These are phyloP conservation scores for Jimgerdemannia lactiflua DNA, from an alignment of 192 early-diverging fungal genomes.

Conservation along the genomic window DNA sequence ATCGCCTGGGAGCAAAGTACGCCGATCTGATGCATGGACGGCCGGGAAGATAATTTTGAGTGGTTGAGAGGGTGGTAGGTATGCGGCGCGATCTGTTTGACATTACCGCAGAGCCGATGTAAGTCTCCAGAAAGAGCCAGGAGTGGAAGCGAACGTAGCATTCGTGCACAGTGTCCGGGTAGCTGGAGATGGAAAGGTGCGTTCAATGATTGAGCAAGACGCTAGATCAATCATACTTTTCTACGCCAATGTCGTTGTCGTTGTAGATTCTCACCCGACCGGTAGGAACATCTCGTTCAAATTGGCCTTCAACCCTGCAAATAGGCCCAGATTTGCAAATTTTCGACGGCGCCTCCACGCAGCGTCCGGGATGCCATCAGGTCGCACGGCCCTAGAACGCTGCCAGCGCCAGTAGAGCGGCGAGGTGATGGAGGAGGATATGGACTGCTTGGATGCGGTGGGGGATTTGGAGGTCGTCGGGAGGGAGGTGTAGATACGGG, in stretches of 20 bases:
- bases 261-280: slow-evolving; percentile 29
- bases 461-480: slow-evolving; percentile 28
- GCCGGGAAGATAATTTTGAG: slow-evolving; percentile 2
- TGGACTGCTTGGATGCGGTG: slow-evolving; percentile 26
- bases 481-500: slow-evolving; percentile 39
- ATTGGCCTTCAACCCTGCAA: slow-evolving; percentile 30
- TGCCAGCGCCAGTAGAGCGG: slow-evolving; percentile 38
- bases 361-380: slow-evolving; percentile 3
- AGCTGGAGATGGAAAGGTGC: slow-evolving; percentile 31
- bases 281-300: slow-evolving; percentile 58
- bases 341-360: slow-evolving; percentile 7
- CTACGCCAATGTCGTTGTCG: neutral
- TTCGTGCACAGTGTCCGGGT: slow-evolving; percentile 55
- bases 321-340: slow-evolving; percentile 3
- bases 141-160: slow-evolving; percentile 55
- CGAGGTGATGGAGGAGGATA: slow-evolving; percentile 29
- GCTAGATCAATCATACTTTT: neutral
- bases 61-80: neutral
- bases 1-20: slow-evolving; percentile 67
- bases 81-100: neutral
- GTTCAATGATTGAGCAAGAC: neutral
- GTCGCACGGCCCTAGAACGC: slow-evolving; percentile 9
- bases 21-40: slow-evolving; percentile 39
- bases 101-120: slow-evolving; percentile 54
- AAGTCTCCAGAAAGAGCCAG: slow-evolving; percentile 62